Percentiles rank a stretch among this genome's conserved stretches.
Evolutionary conservation across 257 asterid species (phyloP).

Genomic region (Solanum infundibuliforme): DNA sequence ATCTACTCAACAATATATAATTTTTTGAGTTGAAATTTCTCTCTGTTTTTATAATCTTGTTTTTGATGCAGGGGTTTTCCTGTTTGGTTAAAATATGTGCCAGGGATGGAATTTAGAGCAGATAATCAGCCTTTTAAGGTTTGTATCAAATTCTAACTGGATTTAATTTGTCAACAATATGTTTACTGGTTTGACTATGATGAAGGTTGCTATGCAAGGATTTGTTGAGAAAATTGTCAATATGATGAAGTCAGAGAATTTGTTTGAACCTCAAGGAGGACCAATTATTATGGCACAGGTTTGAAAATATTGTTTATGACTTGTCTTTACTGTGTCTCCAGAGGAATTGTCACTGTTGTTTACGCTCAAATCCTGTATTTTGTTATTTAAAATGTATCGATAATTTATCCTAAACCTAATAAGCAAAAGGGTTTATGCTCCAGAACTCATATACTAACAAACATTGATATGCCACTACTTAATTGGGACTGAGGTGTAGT

Average conservation of each 20-base stretch:
- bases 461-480: neutral
- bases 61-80: conserved; percentile 76
- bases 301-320: neutral
- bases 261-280: conserved; percentile 73
- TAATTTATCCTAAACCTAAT: neutral
- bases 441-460: neutral
- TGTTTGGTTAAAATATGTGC: conserved; percentile 82
- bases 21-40: neutral
- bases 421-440: neutral
- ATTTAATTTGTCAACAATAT: neutral
- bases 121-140: conserved; percentile 85
- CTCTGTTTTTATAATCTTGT: conserved; percentile 13
- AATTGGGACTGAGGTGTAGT: neutral
- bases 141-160: neutral
- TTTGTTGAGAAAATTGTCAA: conserved; percentile 41
- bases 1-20: neutral
- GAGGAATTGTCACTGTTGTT: neutral
- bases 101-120: conserved; percentile 77
- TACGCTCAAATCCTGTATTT: too few species aligned
- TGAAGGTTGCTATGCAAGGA: conserved; percentile 50
- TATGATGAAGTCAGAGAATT: conserved; percentile 44
- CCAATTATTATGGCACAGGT: conserved; percentile 84
- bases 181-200: neutral
- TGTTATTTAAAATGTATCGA: too few species aligned
- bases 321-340: neutral